These are phyloP conservation scores for Adenanthera pavonina DNA, from an alignment of 306 rosid species.

Conservation along the genomic window DNA sequence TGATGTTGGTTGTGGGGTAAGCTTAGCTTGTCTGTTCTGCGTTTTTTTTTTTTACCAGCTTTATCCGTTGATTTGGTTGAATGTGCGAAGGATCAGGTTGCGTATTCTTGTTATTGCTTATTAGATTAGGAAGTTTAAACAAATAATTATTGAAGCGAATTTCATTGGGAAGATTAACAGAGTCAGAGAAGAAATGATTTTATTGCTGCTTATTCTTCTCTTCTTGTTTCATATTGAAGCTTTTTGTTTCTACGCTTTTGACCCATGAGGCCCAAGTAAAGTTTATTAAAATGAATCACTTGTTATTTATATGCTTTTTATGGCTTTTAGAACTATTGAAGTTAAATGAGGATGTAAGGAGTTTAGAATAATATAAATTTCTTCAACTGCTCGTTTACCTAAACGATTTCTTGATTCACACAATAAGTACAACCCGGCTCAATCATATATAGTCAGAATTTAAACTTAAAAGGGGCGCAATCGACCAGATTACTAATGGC, in stretches of 20 bases:
- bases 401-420: neutral
- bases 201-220: conserved; percentile 8
- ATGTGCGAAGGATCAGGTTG: neutral
- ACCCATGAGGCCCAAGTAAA: neutral
- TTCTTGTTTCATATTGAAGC: conserved; percentile 7
- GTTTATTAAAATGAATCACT: neutral
- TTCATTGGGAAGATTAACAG: conserved; percentile 18
- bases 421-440: neutral
- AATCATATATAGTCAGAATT: neutral
- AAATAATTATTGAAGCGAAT: neutral
- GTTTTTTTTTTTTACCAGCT: neutral
- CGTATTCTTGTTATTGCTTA: neutral
- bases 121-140: neutral
- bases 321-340: neutral
- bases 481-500: neutral
- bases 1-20: conserved; percentile 63
- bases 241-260: conserved; percentile 4
- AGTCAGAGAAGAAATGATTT: neutral
- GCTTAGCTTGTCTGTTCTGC: conserved; percentile 2
- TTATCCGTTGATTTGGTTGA: neutral
- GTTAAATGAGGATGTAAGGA: neutral
- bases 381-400: neutral
- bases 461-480: neutral
- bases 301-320: neutral
- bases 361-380: neutral